phyloP scores from a whole-genome alignment of 2,329 filamentous ascomycete genomes.

The Aspergillus tamarii region DNA sequence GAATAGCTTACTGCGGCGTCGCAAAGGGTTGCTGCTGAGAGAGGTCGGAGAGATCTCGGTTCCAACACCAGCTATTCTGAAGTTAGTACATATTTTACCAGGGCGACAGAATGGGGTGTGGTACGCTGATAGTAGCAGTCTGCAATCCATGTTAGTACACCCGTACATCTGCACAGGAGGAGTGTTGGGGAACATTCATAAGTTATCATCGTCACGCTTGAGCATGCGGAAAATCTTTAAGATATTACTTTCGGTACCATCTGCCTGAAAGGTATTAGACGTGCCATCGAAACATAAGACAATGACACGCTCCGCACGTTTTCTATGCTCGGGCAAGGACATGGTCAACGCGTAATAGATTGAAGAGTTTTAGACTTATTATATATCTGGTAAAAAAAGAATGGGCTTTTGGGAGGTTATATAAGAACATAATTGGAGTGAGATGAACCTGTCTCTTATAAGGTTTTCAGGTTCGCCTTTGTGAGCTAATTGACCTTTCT shows the following conservation, averaged over 20 bases:
- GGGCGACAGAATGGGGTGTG: not conserved
- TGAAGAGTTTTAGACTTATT: too few species aligned
- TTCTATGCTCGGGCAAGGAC: not conserved
- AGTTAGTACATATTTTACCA: not conserved
- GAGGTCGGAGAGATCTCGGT: slow-evolving; percentile 4
- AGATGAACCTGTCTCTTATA: slow-evolving; percentile 1
- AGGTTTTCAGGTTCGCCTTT: not conserved
- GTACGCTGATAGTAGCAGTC: slow-evolving; percentile 4
- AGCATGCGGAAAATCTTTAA: slow-evolving; percentile 4
- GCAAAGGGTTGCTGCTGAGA: slow-evolving; percentile 1
- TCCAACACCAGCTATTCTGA: not conserved
- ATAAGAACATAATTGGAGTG: not conserved
- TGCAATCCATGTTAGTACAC: not conserved
- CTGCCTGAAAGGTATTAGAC: slow-evolving; percentile 1
- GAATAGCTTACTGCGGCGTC: not conserved
- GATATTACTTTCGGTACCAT: slow-evolving; percentile 6
- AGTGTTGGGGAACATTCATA: not conserved
- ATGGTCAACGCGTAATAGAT: not conserved
- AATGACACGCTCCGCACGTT: not conserved
- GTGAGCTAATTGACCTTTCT: not conserved
- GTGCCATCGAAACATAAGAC: slow-evolving; percentile 6
- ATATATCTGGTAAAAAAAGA: not conserved
- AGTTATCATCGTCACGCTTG: not conserved
- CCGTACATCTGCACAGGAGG: not conserved
- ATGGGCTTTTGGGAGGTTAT: not conserved